phyloP scores from a whole-genome alignment of 2,329 filamentous ascomycete species.

The Stachybotrys echinatus region DNA sequence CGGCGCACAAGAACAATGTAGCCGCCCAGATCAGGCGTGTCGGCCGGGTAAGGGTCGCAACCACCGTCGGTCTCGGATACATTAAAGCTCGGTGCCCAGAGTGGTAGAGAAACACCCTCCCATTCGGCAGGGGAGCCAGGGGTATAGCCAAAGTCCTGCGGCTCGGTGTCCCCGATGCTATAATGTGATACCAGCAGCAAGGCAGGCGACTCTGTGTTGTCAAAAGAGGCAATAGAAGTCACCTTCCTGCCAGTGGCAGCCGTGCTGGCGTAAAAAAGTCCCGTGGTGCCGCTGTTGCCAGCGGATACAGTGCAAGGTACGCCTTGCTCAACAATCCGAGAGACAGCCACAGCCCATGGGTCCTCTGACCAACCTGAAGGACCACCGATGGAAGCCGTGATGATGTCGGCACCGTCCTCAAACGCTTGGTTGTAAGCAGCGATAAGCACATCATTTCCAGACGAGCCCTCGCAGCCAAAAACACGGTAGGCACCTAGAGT shows the following conservation, averaged over 20 bases:
- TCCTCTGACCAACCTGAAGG: not conserved
- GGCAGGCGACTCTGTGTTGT: slow-evolving; percentile 34
- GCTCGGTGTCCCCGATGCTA: slow-evolving; percentile 23
- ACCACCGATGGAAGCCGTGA: slow-evolving; percentile 43
- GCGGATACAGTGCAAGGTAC: not conserved
- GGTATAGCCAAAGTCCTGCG: not conserved
- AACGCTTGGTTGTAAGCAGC: slow-evolving; percentile 51
- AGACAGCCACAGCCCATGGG: not conserved
- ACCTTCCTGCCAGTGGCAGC: slow-evolving; percentile 34
- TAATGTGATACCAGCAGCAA: slow-evolving; percentile 27
- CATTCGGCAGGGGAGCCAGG: not conserved
- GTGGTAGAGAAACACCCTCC: not conserved
- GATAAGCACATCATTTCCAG: slow-evolving; percentile 47
- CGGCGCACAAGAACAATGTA: slow-evolving; percentile 50
- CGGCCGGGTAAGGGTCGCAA: slow-evolving; percentile 27
- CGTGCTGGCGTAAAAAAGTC: not conserved
- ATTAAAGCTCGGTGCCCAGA: not conserved
- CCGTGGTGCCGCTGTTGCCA: not conserved
- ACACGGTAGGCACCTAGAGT: slow-evolving; percentile 49
- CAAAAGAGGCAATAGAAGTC: slow-evolving; percentile 37
- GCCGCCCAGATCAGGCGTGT: slow-evolving; percentile 45
- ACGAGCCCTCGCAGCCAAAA: slow-evolving; percentile 43
- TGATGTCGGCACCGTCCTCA: slow-evolving; percentile 48
- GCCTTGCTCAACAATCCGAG: not conserved
- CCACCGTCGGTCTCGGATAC: not conserved